Evolutionary conservation across 2,329 filamentous ascomycete genomes (phyloP).

Genomic region (Ilyonectria sp.): DNA sequence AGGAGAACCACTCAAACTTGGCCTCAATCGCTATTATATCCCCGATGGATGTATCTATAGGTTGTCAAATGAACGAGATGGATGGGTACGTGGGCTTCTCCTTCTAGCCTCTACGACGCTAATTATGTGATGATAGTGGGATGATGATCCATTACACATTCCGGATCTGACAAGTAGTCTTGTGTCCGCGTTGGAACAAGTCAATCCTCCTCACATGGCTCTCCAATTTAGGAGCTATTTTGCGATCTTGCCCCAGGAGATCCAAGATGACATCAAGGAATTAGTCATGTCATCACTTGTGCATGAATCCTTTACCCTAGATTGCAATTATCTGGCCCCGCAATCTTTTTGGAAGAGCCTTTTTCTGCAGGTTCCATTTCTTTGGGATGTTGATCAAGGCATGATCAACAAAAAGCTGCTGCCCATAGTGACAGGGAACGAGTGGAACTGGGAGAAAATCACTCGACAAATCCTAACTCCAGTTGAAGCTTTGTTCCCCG

Average conservation of each 20-base stretch:
- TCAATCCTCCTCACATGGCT: neutral
- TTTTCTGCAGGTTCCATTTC: constrained; percentile 24
- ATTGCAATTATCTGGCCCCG: constrained; percentile 21
- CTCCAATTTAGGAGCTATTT: neutral
- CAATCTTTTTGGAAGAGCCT: constrained; percentile 12
- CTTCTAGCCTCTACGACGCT: neutral
- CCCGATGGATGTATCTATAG: neutral
- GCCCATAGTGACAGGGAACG: neutral
- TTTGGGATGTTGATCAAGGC: constrained; percentile 22
- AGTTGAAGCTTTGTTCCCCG: neutral
- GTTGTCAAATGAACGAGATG: neutral
- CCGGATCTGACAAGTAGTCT: constrained; percentile 10
- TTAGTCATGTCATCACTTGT: neutral
- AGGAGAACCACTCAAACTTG: neutral
- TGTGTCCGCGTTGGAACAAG: constrained; percentile 9
- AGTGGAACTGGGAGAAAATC: constrained; percentile 32
- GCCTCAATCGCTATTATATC: neutral
- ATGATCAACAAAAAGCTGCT: neutral
- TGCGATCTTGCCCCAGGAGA: constrained; percentile 10
- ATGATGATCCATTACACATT: constrained; percentile 16
- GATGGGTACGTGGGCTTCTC: neutral
- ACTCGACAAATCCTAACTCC: constrained; percentile 19
- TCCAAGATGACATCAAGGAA: constrained; percentile 10
- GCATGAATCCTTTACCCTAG: neutral
- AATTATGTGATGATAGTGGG: constrained; percentile 10